These are phyloP conservation scores for Auriculariales sp. DNA, from an alignment of 768 basidiomycete species.

Conservation along the genomic window DNA sequence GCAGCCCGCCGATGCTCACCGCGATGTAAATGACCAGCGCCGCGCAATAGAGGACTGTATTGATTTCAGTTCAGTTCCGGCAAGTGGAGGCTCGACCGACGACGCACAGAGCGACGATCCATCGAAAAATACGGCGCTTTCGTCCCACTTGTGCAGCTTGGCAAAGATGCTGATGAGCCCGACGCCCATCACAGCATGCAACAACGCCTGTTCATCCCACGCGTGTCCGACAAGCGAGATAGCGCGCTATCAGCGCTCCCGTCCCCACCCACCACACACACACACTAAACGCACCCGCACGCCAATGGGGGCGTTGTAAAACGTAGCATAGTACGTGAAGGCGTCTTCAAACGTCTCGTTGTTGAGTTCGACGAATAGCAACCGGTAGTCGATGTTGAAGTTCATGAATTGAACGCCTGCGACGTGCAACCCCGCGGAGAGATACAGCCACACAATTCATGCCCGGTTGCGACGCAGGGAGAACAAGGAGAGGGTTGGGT, in stretches of 20 bases:
- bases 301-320: conserved; percentile 84
- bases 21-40: conserved; percentile 67
- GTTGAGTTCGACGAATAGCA: conserved; percentile 57
- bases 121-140: conserved; percentile 91
- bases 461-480: background rate
- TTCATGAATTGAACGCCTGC: conserved; percentile 72
- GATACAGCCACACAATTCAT: background rate
- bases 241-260: background rate
- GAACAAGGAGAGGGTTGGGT: background rate
- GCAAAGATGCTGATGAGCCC: conserved; percentile 60
- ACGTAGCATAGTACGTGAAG: conserved; percentile 82
- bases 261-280: background rate
- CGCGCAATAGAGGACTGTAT: conserved; percentile 58
- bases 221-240: too few species aligned
- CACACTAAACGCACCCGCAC: conserved; percentile 53
- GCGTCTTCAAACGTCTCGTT: conserved; percentile 58
- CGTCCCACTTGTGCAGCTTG: conserved; percentile 79
- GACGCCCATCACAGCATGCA: conserved; percentile 74
- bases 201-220: conserved; percentile 44
- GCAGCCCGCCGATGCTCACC: conserved; percentile 65
- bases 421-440: background rate
- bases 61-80: background rate
- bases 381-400: conserved; percentile 74
- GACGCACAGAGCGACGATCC: conserved; percentile 70
- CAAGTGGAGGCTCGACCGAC: background rate